Conservation (phyloP, 352 stramenopile species). For the Phytophthora pisi region DNA sequence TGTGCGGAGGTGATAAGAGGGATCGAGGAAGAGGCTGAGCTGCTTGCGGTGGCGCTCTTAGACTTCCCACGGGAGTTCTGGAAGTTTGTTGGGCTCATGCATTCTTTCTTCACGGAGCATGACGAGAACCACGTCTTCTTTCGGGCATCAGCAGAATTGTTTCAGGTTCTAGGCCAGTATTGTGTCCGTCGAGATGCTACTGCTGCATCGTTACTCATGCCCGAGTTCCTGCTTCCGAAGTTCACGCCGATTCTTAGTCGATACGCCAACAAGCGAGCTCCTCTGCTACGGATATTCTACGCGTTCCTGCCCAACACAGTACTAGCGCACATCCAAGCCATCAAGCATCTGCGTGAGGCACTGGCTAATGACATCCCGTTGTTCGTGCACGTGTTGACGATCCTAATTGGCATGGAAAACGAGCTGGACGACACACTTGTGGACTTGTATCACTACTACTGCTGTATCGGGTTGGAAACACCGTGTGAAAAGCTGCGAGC, state of each 20-base stretch:
- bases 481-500: slow-evolving; percentile 79
- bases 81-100: slow-evolving; percentile 63
- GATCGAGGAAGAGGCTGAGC: slow-evolving; percentile 52
- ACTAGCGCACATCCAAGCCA: slow-evolving; percentile 71
- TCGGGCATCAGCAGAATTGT: slow-evolving; percentile 31
- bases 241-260: slow-evolving; percentile 34
- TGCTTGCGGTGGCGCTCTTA: slow-evolving; percentile 67
- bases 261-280: slow-evolving; percentile 49
- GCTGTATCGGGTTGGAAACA: slow-evolving; percentile 78
- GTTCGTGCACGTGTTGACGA: slow-evolving; percentile 76
- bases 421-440: slow-evolving; percentile 74
- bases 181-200: slow-evolving; percentile 53
- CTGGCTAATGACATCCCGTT: slow-evolving; percentile 64
- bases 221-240: slow-evolving; percentile 61
- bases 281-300: slow-evolving; percentile 65
- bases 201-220: slow-evolving; percentile 52
- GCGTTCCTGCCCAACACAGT: slow-evolving; percentile 58
- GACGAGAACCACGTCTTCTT: slow-evolving; percentile 59
- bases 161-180: slow-evolving; percentile 50
- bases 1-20: slow-evolving; percentile 41
- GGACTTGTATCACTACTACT: slow-evolving; percentile 90
- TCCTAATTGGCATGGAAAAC: slow-evolving; percentile 75
- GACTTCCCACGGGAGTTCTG: slow-evolving; percentile 87
- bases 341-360: slow-evolving; percentile 77
- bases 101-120: slow-evolving; percentile 55